A percentile compares a stretch with the other conserved stretches of the same genome.
These are phyloP conservation scores for Candida mattraensis DNA, from an alignment of 805 yeast species.

Conservation along the genomic window DNA sequence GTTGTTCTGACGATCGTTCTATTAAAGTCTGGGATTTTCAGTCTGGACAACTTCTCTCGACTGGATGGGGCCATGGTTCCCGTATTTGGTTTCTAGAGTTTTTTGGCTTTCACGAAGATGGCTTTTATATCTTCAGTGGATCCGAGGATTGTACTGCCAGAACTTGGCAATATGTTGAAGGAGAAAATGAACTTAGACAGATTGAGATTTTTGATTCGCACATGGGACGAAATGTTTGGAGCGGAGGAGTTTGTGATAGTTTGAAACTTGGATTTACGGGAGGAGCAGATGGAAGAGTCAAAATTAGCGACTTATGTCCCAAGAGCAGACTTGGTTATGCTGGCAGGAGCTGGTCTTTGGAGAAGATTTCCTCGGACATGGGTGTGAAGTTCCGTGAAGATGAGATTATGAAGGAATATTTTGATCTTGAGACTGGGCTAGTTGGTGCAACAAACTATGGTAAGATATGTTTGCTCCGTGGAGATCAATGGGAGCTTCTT, in stretches of 20 bases:
- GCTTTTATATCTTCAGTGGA: slow-evolving; percentile 52
- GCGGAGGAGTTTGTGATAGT: slow-evolving; percentile 54
- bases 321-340: slow-evolving; percentile 32
- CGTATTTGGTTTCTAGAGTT: slow-evolving; percentile 86
- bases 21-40: slow-evolving; percentile 69
- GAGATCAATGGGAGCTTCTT: slow-evolving; percentile 30
- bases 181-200: slow-evolving; percentile 38
- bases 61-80: slow-evolving; percentile 97
- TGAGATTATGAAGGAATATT: slow-evolving; percentile 64
- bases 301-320: slow-evolving; percentile 54
- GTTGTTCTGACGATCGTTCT: slow-evolving; percentile 95
- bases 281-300: slow-evolving; percentile 89
- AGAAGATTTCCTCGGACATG: slow-evolving; percentile 34
- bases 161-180: slow-evolving; percentile 57
- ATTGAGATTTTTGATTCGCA: slow-evolving; percentile 63
- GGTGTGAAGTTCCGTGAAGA: slow-evolving; percentile 36
- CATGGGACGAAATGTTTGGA: slow-evolving; percentile 87
- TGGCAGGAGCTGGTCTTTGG: slow-evolving; percentile 30
- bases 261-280: slow-evolving; percentile 68
- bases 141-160: slow-evolving; percentile 89
- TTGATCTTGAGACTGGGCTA: slow-evolving; percentile 45
- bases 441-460: slow-evolving; percentile 64
- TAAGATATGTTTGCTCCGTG: slow-evolving; percentile 39
- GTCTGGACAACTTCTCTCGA: slow-evolving; percentile 59
- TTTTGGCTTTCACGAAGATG: slow-evolving; percentile 34